phyloP scores from a whole-genome alignment of 768 basidiomycete genomes.

The Neoboletus brunneissimus region DNA sequence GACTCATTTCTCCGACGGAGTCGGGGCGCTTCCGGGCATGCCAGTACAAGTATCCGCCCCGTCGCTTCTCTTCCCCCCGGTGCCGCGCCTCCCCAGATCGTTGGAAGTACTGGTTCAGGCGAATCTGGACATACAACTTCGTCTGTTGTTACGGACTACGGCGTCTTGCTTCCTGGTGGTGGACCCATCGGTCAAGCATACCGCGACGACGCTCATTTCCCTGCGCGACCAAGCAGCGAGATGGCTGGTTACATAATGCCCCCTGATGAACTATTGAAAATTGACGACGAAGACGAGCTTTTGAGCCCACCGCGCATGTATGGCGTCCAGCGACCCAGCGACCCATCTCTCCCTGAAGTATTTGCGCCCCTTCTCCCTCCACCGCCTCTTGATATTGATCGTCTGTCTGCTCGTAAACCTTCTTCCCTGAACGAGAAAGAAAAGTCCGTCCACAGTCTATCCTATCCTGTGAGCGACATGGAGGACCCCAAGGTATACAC shows the following conservation, averaged over 20 bases:
- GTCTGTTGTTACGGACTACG: slow-evolving; percentile 38
- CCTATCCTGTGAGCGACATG: slow-evolving; percentile 33
- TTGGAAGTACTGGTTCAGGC: slow-evolving; percentile 41
- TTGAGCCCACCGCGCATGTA: slow-evolving; percentile 31
- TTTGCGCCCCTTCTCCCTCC: slow-evolving; percentile 40
- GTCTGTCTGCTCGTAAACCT: slow-evolving; percentile 22
- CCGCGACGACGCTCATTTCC: slow-evolving; percentile 20
- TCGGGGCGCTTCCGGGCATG: slow-evolving; percentile 16
- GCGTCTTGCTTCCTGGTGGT: slow-evolving; percentile 30
- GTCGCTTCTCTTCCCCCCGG: slow-evolving; percentile 32
- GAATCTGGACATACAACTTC: slow-evolving; percentile 40
- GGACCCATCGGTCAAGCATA: slow-evolving; percentile 35
- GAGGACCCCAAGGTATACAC: slow-evolving; percentile 35
- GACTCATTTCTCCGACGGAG: slow-evolving; percentile 59
- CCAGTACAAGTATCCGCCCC: slow-evolving; percentile 14
- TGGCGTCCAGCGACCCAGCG: slow-evolving; percentile 17
- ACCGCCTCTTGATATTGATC: slow-evolving; percentile 36
- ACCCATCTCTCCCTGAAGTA: slow-evolving; percentile 26
- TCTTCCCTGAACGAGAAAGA: slow-evolving; percentile 33
- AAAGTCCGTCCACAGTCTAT: slow-evolving; percentile 32
- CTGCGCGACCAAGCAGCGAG: slow-evolving; percentile 32
- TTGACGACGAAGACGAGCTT: slow-evolving; percentile 34
- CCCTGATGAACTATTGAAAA: slow-evolving; percentile 34
- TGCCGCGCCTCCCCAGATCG: slow-evolving; percentile 32
- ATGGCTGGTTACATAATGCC: slow-evolving; percentile 35